Evolutionary conservation across 2,329 filamentous ascomycete species (phyloP).

Genomic region (Ophiostoma piceae): DNA sequence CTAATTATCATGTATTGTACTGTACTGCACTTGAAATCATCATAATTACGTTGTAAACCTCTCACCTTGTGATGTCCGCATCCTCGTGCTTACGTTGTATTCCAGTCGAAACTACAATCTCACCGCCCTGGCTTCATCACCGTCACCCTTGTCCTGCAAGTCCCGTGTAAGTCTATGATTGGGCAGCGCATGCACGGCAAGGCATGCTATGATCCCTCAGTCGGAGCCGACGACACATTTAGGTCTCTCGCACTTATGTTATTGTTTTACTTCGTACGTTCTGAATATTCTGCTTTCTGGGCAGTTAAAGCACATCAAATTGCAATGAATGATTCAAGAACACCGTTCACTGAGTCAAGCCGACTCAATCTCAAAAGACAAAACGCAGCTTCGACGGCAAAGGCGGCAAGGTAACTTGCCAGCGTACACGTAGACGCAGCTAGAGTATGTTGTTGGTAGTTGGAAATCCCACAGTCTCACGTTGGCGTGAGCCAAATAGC

Average conservation of each 20-base stretch:
- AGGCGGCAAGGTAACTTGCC: background rate
- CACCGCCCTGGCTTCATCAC: background rate
- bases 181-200: background rate
- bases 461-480: background rate
- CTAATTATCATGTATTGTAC: background rate
- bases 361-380: too few relatives aligned
- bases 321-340: background rate
- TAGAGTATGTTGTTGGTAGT: background rate
- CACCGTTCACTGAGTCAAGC: background rate
- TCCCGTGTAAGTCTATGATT: background rate
- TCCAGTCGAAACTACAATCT: constrained; percentile 2
- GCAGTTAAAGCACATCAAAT: background rate
- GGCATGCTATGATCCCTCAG: background rate
- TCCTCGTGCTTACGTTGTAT: background rate
- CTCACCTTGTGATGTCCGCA: too few relatives aligned
- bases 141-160: background rate
- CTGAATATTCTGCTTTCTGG: too few relatives aligned
- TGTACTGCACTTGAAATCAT: background rate
- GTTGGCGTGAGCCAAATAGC: background rate
- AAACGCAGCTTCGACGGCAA: background rate
- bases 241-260: background rate
- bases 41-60: background rate
- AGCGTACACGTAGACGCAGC: background rate
- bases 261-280: too few relatives aligned
- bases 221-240: background rate